Conservation (phyloP, 2,329 filamentous ascomycete genomes). For the Neopestalotiopsis clavispora region DNA sequence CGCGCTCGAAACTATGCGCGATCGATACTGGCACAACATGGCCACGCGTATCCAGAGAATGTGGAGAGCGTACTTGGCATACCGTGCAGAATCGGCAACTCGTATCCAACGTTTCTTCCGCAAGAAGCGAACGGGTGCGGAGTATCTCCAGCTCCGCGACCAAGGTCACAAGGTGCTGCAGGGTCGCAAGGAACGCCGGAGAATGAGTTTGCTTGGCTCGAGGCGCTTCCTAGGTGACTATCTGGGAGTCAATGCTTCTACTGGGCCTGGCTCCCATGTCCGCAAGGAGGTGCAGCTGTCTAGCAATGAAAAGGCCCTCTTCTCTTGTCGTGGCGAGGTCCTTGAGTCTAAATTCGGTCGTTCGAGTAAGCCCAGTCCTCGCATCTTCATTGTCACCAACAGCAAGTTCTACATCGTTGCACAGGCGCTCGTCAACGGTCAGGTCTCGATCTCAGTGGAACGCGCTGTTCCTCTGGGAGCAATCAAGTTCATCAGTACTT, state of each 20-base stretch:
- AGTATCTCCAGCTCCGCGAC: conserved; percentile 87
- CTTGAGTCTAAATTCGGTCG: conserved; percentile 94
- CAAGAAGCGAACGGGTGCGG: conserved; percentile 87
- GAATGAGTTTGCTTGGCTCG: conserved; percentile 90
- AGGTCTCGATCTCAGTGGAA: conserved; percentile 81
- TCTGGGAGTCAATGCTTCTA: conserved; percentile 81
- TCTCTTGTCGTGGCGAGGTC: conserved; percentile 90
- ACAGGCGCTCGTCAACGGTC: conserved; percentile 81
- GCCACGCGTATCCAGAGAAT: conserved; percentile 95
- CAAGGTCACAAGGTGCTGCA: conserved; percentile 82
- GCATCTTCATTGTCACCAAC: conserved; percentile 83
- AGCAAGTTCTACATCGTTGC: conserved; percentile 89
- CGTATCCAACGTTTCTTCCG: conserved; percentile 96
- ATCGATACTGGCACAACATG: conserved; percentile 99
- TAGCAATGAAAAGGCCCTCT: conserved; percentile 76
- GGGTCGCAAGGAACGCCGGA: conserved; percentile 86
- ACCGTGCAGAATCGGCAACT: conserved; percentile 89
- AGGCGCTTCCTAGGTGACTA: conserved; percentile 95
- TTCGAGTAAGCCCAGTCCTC: conserved; percentile 89
- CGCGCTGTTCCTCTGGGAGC: conserved; percentile 81
- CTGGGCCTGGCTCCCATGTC: conserved; percentile 81
- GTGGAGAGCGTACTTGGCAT: conserved; percentile 94
- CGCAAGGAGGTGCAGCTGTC: conserved; percentile 74
- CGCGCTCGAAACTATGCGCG: conserved; percentile 95
- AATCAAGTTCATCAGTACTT: conserved; percentile 86